A percentile compares a stretch with the other conserved stretches of the same genome.
Conservation (phyloP, 768 basidiomycete species). For the Glaciozyma martinii region DNA sequence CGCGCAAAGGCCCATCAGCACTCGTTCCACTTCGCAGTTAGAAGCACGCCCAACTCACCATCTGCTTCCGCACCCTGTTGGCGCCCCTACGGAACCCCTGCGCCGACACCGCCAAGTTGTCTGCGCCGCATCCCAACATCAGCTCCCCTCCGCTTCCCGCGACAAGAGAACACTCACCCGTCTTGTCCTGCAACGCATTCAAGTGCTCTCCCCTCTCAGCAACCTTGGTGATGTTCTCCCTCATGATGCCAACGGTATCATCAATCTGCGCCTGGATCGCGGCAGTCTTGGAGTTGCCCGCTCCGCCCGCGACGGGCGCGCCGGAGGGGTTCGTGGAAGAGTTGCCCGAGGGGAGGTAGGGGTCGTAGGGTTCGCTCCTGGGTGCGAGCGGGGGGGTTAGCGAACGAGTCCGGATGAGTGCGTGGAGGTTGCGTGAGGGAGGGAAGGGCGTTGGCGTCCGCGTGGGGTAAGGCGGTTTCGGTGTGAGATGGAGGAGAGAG, state of each 20-base stretch:
- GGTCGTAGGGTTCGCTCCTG: slow-evolving; percentile 83
- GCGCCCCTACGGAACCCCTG: slow-evolving; percentile 97
- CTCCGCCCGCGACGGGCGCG: slow-evolving; percentile 18
- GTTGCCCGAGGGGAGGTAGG: slow-evolving; percentile 75
- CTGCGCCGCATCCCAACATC: slow-evolving; percentile 44
- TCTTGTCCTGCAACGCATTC: slow-evolving; percentile 94
- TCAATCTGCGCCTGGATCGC: slow-evolving; percentile 91
- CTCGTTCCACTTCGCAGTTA: too few relatives aligned
- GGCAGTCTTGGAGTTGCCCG: slow-evolving; percentile 68
- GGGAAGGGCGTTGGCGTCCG: background rate
- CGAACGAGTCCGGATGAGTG: background rate
- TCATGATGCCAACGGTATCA: slow-evolving; percentile 94
- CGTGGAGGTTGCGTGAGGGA: background rate
- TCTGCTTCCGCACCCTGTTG: slow-evolving; percentile 91
- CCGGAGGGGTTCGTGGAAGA: slow-evolving; percentile 1
- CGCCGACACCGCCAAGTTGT: slow-evolving; percentile 95
- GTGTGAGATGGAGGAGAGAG: background rate
- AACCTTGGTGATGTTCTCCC: slow-evolving; percentile 92
- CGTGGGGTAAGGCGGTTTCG: background rate
- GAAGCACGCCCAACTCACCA: slow-evolving; percentile 40
- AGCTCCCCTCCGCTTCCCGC: background rate
- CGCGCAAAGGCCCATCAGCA: slow-evolving; percentile 13
- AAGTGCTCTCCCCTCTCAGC: slow-evolving; percentile 90
- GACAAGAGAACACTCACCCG: slow-evolving; percentile 54
- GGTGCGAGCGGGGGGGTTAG: background rate